phyloP scores from a whole-genome alignment of 805 yeast genomes.

The Lachancea sp. region DNA sequence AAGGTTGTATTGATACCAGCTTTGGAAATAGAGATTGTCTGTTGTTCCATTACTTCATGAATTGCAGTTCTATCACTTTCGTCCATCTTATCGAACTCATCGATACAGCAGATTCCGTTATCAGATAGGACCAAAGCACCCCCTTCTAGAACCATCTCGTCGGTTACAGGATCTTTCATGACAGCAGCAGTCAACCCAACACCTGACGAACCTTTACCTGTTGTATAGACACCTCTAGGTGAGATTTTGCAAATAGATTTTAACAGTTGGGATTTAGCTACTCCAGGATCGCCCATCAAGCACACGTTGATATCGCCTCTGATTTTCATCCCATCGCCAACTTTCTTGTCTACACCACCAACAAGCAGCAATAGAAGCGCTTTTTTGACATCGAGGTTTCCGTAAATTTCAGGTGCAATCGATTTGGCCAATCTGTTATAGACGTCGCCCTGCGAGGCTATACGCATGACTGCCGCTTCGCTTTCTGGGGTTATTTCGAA shows the following conservation, averaged over 20 bases:
- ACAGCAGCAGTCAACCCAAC: slow-evolving; percentile 99
- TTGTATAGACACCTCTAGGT: slow-evolving; percentile 94
- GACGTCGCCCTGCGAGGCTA: slow-evolving; percentile 58
- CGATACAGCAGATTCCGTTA: slow-evolving; percentile 97
- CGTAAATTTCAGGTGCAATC: slow-evolving; percentile 96
- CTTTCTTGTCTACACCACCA: slow-evolving; percentile 92
- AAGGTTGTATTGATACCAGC: slow-evolving; percentile 96
- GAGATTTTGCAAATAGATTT: slow-evolving; percentile 89
- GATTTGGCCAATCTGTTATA: slow-evolving; percentile 78
- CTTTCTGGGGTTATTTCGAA: slow-evolving; percentile 52
- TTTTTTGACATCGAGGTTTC: slow-evolving; percentile 90
- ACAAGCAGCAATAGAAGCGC: slow-evolving; percentile 76
- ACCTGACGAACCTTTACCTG: slow-evolving; percentile 98
- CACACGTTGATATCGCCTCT: slow-evolving; percentile 96
- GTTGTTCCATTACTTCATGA: slow-evolving; percentile 87
- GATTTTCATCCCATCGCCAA: slow-evolving; percentile 94
- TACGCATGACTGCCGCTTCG: slow-evolving; percentile 46
- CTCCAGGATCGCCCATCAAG: slow-evolving; percentile 99
- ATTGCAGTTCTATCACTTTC: slow-evolving; percentile 95
- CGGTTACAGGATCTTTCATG: slow-evolving; percentile 98
- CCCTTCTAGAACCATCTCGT: slow-evolving; percentile 96
- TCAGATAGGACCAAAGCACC: slow-evolving; percentile 97
- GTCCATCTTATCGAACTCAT: slow-evolving; percentile 98
- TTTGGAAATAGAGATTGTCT: slow-evolving; percentile 92
- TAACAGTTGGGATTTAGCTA: slow-evolving; percentile 92